Base-by-base conservation (phyloP, 768 basidiomycete genomes). In the Macrolepiota albuminosa region DNA sequence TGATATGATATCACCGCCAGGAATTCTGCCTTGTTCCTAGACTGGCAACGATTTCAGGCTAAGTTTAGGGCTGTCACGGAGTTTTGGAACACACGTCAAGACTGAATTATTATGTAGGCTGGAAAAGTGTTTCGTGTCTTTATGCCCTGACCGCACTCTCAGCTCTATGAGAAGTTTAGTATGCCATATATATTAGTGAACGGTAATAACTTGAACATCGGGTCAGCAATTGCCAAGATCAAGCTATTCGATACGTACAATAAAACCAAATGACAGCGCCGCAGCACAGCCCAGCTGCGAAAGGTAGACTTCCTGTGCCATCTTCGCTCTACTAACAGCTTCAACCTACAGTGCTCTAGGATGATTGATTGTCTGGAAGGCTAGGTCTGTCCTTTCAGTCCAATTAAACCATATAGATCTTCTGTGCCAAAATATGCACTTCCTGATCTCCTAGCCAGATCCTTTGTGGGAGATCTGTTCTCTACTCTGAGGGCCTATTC, bases 401-500 rank as follows among this genome's bases (percentile, higher is more conserved):
- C 78, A 86, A 29, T 75, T 81, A 4, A 71, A 71, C 24, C 80
- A 73, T 56, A 14, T 5, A 6, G 4, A 40, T 40, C 16, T 40
- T 61, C 73, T 51, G 66, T 73, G 3, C 78, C 84, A 0, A 69
- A 68, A 26, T 68, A 76, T 18, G 71, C 76, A 11, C 79, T 90
- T 50, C 89, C 90, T 1, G 84, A 89, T 62, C 72, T 89, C 5
- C 93, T 90, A 89, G 93, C 66, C 78, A 78, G 1, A 83, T 93
- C 13, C 74, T 93, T 40, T 69, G 78, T 24, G 73, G 80, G 24
- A 76, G 78, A 54, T 84, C 83, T 61, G 65, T 66, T 16, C 70
- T 75, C 6, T 86, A 88, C 69, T 85, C 86, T 3, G 84, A 3
- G 89, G 89, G 81, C 61, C 72, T 88, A 18, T 88, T 91, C 72